A percentile compares a stretch with the other conserved stretches of the same genome.
These are phyloP conservation scores for Rhododendron ferrugineum DNA, from an alignment of 148 eudicot species.

Conservation along the genomic window DNA sequence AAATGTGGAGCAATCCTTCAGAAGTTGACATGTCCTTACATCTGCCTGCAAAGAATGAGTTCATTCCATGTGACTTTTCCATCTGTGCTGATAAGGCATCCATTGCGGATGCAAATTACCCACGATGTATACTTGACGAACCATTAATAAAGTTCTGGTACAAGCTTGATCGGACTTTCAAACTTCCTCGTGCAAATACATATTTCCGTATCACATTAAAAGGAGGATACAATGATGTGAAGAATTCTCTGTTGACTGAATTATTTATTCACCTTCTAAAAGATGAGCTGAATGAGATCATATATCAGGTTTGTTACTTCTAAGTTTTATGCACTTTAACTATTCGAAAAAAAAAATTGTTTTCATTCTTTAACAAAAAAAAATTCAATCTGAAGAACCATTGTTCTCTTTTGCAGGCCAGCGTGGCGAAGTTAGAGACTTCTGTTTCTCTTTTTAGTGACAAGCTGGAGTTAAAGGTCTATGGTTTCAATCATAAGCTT, in stretches of 20 bases:
- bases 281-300: constrained; percentile 89
- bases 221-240: constrained; percentile 58
- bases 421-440: constrained; percentile 89
- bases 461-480: constrained; percentile 83
- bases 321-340: background rate
- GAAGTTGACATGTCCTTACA: constrained; percentile 65
- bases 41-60: constrained; percentile 80
- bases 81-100: constrained; percentile 54
- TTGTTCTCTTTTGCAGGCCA: constrained; percentile 56
- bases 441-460: constrained; percentile 78
- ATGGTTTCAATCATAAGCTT: constrained; percentile 93
- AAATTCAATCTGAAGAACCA: background rate
- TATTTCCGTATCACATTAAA: constrained; percentile 80
- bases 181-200: constrained; percentile 92
- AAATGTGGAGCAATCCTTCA: constrained; percentile 77
- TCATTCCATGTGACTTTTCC: constrained; percentile 74
- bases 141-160: constrained; percentile 81
- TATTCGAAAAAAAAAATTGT: too few relatives aligned
- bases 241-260: constrained; percentile 78
- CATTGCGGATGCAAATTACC: constrained; percentile 32
- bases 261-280: constrained; percentile 73
- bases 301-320: constrained; percentile 67
- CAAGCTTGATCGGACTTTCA: constrained; percentile 83
- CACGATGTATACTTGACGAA: constrained; percentile 81
- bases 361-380: too few relatives aligned